These are phyloP conservation scores for Leavenworthia alabamica DNA, from an alignment of 345 rosid genomes.

Conservation along the genomic window DNA sequence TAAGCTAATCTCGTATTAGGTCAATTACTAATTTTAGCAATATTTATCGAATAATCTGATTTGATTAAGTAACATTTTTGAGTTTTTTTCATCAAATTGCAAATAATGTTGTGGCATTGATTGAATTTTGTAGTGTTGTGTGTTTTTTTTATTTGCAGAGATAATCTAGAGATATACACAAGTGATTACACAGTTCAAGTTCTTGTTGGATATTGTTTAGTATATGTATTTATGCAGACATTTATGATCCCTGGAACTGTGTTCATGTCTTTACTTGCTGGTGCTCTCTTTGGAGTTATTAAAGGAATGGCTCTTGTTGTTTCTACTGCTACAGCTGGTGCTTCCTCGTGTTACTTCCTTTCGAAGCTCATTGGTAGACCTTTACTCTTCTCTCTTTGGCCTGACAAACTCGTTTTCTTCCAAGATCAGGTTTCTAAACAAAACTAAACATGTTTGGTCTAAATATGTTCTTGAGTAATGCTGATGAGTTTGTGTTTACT, in stretches of 20 bases:
- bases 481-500: background rate
- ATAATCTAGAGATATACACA: slow-evolving; percentile 78
- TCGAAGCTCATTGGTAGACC: slow-evolving; percentile 83
- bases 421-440: slow-evolving; percentile 61
- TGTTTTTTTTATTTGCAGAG: slow-evolving; percentile 45
- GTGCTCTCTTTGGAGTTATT: slow-evolving; percentile 77
- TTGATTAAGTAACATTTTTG: background rate
- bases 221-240: slow-evolving; percentile 90
- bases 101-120: background rate
- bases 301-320: slow-evolving; percentile 88
- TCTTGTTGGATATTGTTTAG: slow-evolving; percentile 67
- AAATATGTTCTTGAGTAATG: no score
- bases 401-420: slow-evolving; percentile 78
- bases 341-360: slow-evolving; percentile 87
- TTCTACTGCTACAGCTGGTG: slow-evolving; percentile 86
- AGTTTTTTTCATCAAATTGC: background rate
- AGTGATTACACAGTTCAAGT: slow-evolving; percentile 84
- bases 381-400: slow-evolving; percentile 75
- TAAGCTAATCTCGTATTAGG: background rate
- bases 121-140: background rate
- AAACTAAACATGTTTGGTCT: no score
- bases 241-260: slow-evolving; percentile 94
- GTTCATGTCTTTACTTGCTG: slow-evolving; percentile 95
- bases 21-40: background rate
- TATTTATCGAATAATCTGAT: background rate